A percentile compares a stretch with the other conserved stretches of the same genome.
Conservation (phyloP, 352 stramenopile species). For the Pythium pyrilobum region DNA sequence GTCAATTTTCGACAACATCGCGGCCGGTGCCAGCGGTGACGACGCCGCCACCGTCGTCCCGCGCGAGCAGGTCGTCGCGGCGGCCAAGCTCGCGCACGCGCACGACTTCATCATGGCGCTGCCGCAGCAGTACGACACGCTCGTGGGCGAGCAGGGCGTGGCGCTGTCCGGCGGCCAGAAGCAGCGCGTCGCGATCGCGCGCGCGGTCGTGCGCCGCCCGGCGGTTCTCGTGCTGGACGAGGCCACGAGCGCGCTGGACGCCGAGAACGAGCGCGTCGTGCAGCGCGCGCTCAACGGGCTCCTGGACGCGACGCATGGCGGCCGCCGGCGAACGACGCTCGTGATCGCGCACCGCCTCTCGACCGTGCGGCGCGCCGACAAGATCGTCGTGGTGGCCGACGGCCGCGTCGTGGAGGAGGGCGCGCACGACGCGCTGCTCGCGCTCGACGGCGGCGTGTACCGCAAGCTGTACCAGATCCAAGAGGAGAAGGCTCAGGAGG, state of each 20-base stretch:
- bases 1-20: slow-evolving; percentile 83
- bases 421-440: slow-evolving; percentile 28
- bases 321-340: slow-evolving; percentile 74
- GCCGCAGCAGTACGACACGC: no score
- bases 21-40: neutral
- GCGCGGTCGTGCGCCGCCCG: neutral
- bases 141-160: neutral
- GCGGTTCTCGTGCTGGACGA: neutral
- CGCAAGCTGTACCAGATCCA: slow-evolving; percentile 19
- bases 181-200: neutral
- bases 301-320: slow-evolving; percentile 16
- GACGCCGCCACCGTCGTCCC: neutral
- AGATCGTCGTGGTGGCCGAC: slow-evolving; percentile 39
- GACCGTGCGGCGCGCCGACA: slow-evolving; percentile 41
- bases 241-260: slow-evolving; percentile 28
- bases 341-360: slow-evolving; percentile 91
- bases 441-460: slow-evolving; percentile 42
- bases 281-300: slow-evolving; percentile 54
- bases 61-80: slow-evolving; percentile 56
- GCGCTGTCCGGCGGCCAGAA: neutral
- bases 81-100: slow-evolving; percentile 16
- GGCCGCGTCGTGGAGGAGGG: slow-evolving; percentile 36
- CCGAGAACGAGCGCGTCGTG: slow-evolving; percentile 63
- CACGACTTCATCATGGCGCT: neutral
- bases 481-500: slow-evolving; percentile 14